Conservation (phyloP, 805 yeast genomes). For the Tetrapisispora phaffii region DNA sequence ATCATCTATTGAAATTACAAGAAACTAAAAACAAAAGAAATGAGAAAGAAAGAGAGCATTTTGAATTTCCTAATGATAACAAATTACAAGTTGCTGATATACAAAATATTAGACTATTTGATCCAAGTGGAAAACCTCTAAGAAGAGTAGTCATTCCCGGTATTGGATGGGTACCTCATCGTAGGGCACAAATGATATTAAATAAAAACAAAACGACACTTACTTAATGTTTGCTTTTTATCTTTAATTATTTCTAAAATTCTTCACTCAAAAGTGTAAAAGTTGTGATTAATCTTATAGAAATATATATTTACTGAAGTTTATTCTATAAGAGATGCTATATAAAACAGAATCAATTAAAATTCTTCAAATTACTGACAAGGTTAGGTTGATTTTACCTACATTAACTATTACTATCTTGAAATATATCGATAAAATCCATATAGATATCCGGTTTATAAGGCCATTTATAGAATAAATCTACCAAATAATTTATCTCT, state of each 20-base stretch:
- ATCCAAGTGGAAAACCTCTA: conserved; percentile 1
- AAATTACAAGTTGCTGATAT: neutral
- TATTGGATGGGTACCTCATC: conserved; percentile 2
- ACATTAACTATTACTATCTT: neutral
- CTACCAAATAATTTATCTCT: conserved; percentile 45
- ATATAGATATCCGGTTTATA: conserved; percentile 57
- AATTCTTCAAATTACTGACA: no score
- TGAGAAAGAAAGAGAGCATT: neutral
- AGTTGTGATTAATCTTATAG: no score
- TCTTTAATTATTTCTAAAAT: no score
- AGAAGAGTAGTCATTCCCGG: conserved; percentile 3
- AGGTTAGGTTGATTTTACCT: neutral
- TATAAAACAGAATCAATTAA: neutral
- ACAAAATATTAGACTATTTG: neutral
- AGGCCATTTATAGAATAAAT: conserved; percentile 65
- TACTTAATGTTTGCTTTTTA: neutral
- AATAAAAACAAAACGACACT: neutral
- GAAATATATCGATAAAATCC: conserved; percentile 32
- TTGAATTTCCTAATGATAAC: neutral
- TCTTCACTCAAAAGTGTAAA: no score
- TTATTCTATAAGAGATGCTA: neutral
- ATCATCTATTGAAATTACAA: neutral
- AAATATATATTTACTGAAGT: neutral
- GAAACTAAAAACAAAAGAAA: neutral
- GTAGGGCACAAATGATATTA: neutral